Conservation (phyloP, 73 alveolate species). For the Uronychia binucleata region DNA sequence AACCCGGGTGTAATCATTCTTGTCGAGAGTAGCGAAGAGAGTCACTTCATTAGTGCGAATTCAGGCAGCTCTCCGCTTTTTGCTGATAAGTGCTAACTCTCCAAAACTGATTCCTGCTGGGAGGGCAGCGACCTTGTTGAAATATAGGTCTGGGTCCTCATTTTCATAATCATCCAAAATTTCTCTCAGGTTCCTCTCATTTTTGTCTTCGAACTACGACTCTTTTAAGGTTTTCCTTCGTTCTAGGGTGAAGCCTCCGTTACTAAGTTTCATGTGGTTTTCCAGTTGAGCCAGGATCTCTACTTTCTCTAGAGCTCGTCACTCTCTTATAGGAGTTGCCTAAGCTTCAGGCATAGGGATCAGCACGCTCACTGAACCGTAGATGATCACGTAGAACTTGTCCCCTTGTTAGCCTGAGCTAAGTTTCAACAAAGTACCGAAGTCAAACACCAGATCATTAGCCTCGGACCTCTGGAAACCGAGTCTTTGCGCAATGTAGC, state of each 20-base stretch:
- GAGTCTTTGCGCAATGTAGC: constrained; percentile 21
- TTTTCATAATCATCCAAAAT: too few species aligned
- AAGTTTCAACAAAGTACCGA: background rate
- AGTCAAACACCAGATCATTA: constrained; percentile 11
- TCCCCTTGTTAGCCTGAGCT: constrained; percentile 1
- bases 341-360: constrained; percentile 11
- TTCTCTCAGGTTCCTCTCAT: too few species aligned
- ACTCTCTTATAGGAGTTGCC: too few species aligned
- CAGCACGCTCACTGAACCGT: constrained; percentile 13
- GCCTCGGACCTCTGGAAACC: background rate
- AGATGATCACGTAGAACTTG: constrained; percentile 8
- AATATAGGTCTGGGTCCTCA: constrained; percentile 23
- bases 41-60: background rate
- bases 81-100: constrained; percentile 8
- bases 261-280: too few species aligned
- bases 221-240: background rate
- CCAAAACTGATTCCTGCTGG: constrained; percentile 15
- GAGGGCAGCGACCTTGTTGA: background rate
- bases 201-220: background rate
- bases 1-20: background rate
- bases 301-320: too few species aligned
- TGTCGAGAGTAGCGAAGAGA: background rate
- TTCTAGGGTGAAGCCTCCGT: too few species aligned
- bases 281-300: too few species aligned
- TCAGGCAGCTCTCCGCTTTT: constrained; percentile 18